Base-by-base conservation (phyloP, 805 yeast genomes). In the Monosporozyma solicola region DNA sequence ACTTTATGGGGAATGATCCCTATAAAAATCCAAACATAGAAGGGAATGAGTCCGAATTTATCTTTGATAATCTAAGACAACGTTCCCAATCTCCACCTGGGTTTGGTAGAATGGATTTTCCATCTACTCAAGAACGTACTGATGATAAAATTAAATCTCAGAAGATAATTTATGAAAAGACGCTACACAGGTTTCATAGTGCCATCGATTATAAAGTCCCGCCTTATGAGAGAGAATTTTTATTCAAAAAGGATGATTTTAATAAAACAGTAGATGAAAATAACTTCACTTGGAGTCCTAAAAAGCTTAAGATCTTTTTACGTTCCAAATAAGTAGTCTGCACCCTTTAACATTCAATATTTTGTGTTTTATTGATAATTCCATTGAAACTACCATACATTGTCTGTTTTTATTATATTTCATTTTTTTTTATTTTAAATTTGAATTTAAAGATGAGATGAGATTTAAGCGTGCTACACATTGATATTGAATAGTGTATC, bases 71-170 rank as follows among this genome's bases (percentile, higher is more conserved):
- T 48, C 41, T 62, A 25, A 67, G 71, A 59, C 62, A 59, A 6
- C 64, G 75, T 45, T 73, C 74, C 0, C 70, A 71, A 3, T 72
- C 80, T 1, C 86, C 85, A 1, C 82, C 82, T 0, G 85, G 85
- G 0, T 80, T 75, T 64, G 82, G 79, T 56, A 65, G 80, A 41
- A 70, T 81, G 25, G 86, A 80, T 51, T 81, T 83, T 56, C 85
- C 87, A 0, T 69, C 67, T 5, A 78, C 85, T 0, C 85, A 80
- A 55, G 80, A 82, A 57, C 63, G 69, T 11, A 59, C 51, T 1
- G 67, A 61, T 45, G 80, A 75, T 53, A 72, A 71, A 56, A 54
- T 54, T 16, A 65, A 67, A 51, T 65, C 74, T 5, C 66, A 68
- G 24, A 53, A 55, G 51, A 60, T 74, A 20, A 63, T 74, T 3